Conservation (phyloP, 768 basidiomycete species). For the Suillus occidentalis region DNA sequence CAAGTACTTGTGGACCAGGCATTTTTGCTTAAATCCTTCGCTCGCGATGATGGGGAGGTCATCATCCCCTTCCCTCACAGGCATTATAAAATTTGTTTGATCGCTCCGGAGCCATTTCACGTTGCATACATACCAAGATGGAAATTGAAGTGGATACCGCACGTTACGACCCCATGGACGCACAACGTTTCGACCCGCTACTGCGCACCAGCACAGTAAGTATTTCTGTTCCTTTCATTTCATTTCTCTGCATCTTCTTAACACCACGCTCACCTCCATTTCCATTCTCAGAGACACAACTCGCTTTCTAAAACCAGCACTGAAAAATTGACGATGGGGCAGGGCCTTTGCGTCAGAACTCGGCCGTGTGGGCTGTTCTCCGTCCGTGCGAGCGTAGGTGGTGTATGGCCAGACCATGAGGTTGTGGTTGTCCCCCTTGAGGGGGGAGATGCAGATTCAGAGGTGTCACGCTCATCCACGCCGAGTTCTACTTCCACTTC, state of each 20-base stretch:
- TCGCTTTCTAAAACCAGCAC: constrained; percentile 13
- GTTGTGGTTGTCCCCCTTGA: constrained; percentile 31
- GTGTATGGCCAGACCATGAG: constrained; percentile 36
- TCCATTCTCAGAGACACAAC: constrained; percentile 20
- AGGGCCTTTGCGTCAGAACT: constrained; percentile 19
- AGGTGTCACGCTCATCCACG: neutral
- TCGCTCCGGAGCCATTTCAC: neutral
- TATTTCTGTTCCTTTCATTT: constrained; percentile 13
- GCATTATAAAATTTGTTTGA: neutral
- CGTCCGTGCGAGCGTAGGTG: constrained; percentile 23
- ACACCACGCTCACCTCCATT: constrained; percentile 21
- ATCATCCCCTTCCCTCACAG: neutral
- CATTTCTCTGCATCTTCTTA: constrained; percentile 11
- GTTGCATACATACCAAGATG: neutral
- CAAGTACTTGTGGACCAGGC: neutral
- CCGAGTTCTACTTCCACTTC: constrained; percentile 9
- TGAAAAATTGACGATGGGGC: constrained; percentile 27
- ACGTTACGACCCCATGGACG: constrained; percentile 31
- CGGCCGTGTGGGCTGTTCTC: neutral
- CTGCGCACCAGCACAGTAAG: constrained; percentile 20
- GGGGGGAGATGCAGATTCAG: constrained; percentile 5
- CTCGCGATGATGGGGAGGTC: neutral
- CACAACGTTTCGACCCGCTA: constrained; percentile 34
- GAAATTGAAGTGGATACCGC: constrained; percentile 6
- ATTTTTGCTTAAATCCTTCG: neutral